phyloP scores from a whole-genome alignment of 768 basidiomycete species.

The Mycena filopes region DNA sequence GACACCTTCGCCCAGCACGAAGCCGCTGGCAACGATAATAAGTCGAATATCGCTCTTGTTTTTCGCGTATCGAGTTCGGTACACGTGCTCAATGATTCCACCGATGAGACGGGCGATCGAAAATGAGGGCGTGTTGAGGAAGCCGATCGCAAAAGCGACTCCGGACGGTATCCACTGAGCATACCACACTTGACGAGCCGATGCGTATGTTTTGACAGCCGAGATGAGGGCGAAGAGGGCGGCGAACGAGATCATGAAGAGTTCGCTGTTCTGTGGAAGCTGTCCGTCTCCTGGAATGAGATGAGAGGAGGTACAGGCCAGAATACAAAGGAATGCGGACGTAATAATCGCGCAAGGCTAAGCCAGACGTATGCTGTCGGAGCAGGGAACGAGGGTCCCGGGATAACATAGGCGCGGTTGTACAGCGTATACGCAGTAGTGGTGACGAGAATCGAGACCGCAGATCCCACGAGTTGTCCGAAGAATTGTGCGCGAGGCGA shows the following conservation, averaged over 20 bases:
- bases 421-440: slow-evolving; percentile 90
- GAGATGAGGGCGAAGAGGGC: slow-evolving; percentile 76
- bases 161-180: slow-evolving; percentile 92
- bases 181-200: slow-evolving; percentile 58
- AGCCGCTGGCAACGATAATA: slow-evolving; percentile 92
- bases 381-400: slow-evolving; percentile 94
- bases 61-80: slow-evolving; percentile 62
- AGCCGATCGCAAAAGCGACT: slow-evolving; percentile 94
- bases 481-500: slow-evolving; percentile 96
- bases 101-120: slow-evolving; percentile 92
- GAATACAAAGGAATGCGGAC: slow-evolving; percentile 56
- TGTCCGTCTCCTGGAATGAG: slow-evolving; percentile 74
- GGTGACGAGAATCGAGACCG: slow-evolving; percentile 89
- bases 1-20: slow-evolving; percentile 95
- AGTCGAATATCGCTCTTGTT: slow-evolving; percentile 73
- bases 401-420: slow-evolving; percentile 87
- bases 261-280: slow-evolving; percentile 77
- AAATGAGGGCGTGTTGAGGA: slow-evolving; percentile 95
- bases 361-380: slow-evolving; percentile 97
- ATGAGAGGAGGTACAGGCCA: slow-evolving; percentile 32
- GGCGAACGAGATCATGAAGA: slow-evolving; percentile 86
- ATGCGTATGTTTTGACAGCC: slow-evolving; percentile 69
- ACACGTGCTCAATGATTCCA: slow-evolving; percentile 82
- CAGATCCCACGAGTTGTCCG: slow-evolving; percentile 91
- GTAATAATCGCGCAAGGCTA: slow-evolving; percentile 76